Evolutionary conservation across 495 filamentous ascomycete genomes (phyloP), one percentile per base, ranked within the genome.

Genomic region (Rhizodiscina lignyota): DNA sequence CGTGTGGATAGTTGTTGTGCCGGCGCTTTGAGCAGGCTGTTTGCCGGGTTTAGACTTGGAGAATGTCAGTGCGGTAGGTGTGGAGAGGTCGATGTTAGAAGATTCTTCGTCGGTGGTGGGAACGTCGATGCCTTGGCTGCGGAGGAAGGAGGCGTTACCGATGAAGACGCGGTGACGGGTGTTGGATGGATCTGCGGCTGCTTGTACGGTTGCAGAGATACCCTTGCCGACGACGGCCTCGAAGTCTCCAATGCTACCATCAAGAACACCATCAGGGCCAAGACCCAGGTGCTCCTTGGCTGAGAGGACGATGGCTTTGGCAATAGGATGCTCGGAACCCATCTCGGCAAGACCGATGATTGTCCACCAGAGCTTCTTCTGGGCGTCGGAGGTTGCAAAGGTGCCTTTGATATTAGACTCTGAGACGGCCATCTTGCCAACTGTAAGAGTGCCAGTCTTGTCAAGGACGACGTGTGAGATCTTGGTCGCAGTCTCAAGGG

Each of bases 381-480:
- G 69, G 30, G 68, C 74, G 24, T 77, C 69, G 32, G 68, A 73
- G 24, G 64, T 61, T 20, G 68, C 59, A 85, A 85, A 96, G 0
- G 66, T 61, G 17, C 70, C 57, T 23, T 71, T 69, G 34, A 83
- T 62, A 24, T 70, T 70, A 15, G 64, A 58, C 38, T 77, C 70
- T 17, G 81, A 74, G 18, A 96, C 86, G 40, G 67, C 84, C 89
- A 99, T 96, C 53, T 81, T 84, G 0, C 89, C 89, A 37, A 84
- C 73, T 0, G 89, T 99, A 44, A 99, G 63, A 1, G 89, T 99
- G 19, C 89, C 89, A 3, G 89, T 99, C 65, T 99, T 99, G 60
- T 99, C 89, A n/a, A 96, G 74, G n/a, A 99, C 85, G 28, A 96
- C 70, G 38, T 92, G 79, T 12, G 73, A 87, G 48, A 99, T 68